Conservation (phyloP, 805 yeast genomes). For the Suhomyces sp. region DNA sequence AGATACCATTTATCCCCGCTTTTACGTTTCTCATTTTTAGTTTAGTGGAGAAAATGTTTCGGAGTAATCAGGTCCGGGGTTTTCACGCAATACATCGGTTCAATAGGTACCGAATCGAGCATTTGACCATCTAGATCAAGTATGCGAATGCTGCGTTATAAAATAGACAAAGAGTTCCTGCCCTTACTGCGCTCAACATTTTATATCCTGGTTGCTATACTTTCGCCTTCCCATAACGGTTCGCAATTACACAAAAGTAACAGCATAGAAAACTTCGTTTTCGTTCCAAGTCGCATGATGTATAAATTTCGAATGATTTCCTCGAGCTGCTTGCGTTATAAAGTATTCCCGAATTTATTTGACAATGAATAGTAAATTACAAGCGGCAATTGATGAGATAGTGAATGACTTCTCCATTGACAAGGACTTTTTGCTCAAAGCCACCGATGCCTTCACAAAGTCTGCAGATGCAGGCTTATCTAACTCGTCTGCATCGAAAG, state of each 20-base stretch:
- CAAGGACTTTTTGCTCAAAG: constrained; percentile 41
- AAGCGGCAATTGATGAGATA: constrained; percentile 32
- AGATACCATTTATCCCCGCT: not conserved
- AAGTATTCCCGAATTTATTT: not conserved
- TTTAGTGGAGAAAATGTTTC: not conserved
- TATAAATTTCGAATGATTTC: not conserved
- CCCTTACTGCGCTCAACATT: not conserved
- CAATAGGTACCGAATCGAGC: not conserved
- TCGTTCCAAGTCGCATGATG: not conserved
- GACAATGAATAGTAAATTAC: constrained; percentile 15
- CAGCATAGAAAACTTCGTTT: not conserved
- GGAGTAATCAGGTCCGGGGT: not conserved
- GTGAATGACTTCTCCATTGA: constrained; percentile 41
- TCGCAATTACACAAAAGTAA: not conserved
- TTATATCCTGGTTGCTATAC: not conserved
- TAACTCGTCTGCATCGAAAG: constrained; percentile 40
- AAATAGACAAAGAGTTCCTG: not conserved
- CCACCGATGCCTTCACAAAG: constrained; percentile 55
- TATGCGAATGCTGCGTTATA: not conserved
- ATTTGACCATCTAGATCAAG: not conserved
- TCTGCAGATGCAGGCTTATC: constrained; percentile 61
- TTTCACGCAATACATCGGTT: not conserved
- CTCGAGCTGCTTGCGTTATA: not conserved
- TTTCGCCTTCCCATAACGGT: not conserved
- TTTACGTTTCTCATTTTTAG: not conserved